Evolutionary conservation across 352 stramenopile genomes (phyloP), one percentile per base, ranked within the genome.

Genomic region (Phytophthora pseudosyringae): DNA sequence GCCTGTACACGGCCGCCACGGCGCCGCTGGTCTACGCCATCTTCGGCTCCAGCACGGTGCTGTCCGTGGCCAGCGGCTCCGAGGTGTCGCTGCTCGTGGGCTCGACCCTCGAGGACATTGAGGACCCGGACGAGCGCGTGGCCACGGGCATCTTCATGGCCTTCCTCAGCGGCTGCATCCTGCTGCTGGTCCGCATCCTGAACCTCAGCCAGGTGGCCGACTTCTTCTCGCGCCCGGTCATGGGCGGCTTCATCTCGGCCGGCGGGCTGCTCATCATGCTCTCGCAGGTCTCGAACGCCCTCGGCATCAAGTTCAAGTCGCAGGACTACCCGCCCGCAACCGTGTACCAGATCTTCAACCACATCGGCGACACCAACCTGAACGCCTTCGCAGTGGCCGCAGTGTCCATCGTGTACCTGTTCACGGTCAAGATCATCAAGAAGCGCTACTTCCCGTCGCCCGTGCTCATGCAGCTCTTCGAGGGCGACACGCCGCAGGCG

Each of bases 221-320:
- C 43, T 67, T 67, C 28, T 67, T 67, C 33, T 67, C 48, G 3
- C 59, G 59, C 36, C 49, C 59, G 33, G 59, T 67, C 29, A 66
- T 67, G 47, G 48, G 58, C 25, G 58, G 58, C 39, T 59, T 67
- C 40, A 66, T 66, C 33, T 67, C 58, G 26, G 58, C 58, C 8
- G 58, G 58, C 21, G 58, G 58, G 0, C 32, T 67, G 12, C 41
- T 67, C 16, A 67, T 67, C 32, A 67, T 67, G 59, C 32, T 67
- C 9, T 67, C 59, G 2, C 59, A 67, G 33, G 48, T 67, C n/a
- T 12, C 48, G 13, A 67, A 67, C 25, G 59, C 59, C 8, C 50
- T 67, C 12, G 59, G 59, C 25, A 53, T 67, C 15, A 60, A 60
- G 26, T 15, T 60, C 16, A 67, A 67, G 44, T 67, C 59, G 7